phyloP scores from a whole-genome alignment of 192 early-diverging fungal species.

The Mortierella antarctica region DNA sequence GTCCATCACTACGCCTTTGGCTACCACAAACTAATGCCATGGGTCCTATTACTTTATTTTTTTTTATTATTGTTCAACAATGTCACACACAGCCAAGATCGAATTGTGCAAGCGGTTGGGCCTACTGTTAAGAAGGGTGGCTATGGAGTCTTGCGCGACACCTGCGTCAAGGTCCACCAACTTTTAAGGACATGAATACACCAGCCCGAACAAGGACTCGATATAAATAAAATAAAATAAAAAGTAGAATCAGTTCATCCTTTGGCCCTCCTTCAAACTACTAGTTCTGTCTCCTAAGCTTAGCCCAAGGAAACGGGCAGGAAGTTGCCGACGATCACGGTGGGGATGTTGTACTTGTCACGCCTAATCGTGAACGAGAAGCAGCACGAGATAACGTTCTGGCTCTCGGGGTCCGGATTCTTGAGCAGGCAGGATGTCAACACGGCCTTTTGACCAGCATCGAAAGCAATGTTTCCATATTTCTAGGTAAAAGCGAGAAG shows the following conservation, averaged over 20 bases:
- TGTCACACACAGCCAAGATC: constrained; percentile 9
- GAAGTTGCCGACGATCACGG: constrained; percentile 50
- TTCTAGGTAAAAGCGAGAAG: constrained; percentile 59
- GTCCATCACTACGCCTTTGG: not conserved
- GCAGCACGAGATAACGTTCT: constrained; percentile 79
- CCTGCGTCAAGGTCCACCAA: constrained; percentile 38
- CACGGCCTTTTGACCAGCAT: constrained; percentile 96
- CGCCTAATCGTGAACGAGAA: constrained; percentile 96
- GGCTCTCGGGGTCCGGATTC: constrained; percentile 63
- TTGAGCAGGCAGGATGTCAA: constrained; percentile 91
- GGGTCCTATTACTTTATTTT: not conserved
- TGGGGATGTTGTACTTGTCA: constrained; percentile 91
- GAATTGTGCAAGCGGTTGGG: constrained; percentile 20
- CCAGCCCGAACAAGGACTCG: not conserved
- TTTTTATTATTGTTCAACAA: not conserved
- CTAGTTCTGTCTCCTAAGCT: too few relatives aligned
- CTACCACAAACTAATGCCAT: not conserved
- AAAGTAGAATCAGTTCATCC: not conserved
- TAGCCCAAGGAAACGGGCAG: constrained; percentile 49
- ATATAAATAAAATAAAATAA: not conserved
- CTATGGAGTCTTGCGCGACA: constrained; percentile 30
- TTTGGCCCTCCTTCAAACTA: not conserved
- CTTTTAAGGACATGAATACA: constrained; percentile 13
- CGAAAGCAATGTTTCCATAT: constrained; percentile 98
- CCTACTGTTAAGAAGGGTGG: constrained; percentile 39